Conservation (phyloP, 768 basidiomycete species). For the Pleurotus eryngii region DNA sequence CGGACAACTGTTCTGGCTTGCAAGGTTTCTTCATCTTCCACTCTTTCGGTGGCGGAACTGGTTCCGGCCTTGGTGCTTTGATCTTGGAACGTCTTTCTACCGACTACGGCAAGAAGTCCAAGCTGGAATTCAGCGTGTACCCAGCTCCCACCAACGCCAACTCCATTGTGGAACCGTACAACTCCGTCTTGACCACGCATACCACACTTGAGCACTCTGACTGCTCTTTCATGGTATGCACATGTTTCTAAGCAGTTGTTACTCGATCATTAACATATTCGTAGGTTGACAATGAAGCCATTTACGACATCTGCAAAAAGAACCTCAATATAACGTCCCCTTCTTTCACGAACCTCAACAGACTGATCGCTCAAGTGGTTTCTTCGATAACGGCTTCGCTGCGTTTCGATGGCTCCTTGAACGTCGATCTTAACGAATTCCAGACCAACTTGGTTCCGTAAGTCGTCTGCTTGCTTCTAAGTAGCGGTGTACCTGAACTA, state of each 20-base stretch:
- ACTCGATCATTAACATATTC: not conserved
- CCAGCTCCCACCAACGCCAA: constrained; percentile 92
- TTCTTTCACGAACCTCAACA: constrained; percentile 90
- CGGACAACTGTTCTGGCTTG: constrained; percentile 96
- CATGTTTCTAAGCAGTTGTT: not conserved
- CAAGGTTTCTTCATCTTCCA: constrained; percentile 99
- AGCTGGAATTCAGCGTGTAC: constrained; percentile 98
- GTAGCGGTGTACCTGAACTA: constrained; percentile 9
- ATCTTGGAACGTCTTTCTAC: constrained; percentile 95
- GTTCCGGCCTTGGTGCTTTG: constrained; percentile 98
- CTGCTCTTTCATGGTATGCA: constrained; percentile 95
- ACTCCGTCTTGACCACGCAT: constrained; percentile 96
- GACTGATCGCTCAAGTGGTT: constrained; percentile 97
- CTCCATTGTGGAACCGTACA: constrained; percentile 99
- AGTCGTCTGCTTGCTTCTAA: constrained; percentile 28
- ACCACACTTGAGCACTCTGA: constrained; percentile 99
- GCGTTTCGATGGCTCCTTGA: constrained; percentile 95
- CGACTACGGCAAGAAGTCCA: constrained; percentile 99
- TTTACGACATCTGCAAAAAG: constrained; percentile 99
- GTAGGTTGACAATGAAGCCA: constrained; percentile 97
- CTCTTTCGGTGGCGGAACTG: constrained; percentile 99
- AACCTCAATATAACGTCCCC: constrained; percentile 83
- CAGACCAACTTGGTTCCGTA: constrained; percentile 98
- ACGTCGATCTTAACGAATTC: constrained; percentile 97
- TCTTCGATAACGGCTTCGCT: constrained; percentile 97